Evolutionary conservation across 306 rosid species (phyloP).

Genomic region (Prunus campanulata): DNA sequence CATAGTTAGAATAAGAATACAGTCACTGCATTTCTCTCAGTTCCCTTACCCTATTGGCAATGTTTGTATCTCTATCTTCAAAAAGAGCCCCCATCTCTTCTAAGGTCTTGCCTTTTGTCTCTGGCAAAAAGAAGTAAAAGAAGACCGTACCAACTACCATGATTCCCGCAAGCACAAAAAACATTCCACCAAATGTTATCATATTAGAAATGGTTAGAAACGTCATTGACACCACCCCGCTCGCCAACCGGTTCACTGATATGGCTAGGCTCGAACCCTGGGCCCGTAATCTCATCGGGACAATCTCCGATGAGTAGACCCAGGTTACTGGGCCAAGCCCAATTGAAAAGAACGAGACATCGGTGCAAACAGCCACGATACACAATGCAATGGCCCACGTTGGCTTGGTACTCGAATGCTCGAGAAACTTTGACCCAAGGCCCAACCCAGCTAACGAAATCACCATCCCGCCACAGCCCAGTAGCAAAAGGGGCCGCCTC

Average conservation of each 20-base stretch:
- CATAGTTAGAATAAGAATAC: not conserved
- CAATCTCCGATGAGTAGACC: slow-evolving; percentile 82
- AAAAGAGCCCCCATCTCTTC: slow-evolving; percentile 69
- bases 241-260: slow-evolving; percentile 72
- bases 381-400: slow-evolving; percentile 54
- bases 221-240: slow-evolving; percentile 68
- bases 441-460: slow-evolving; percentile 51
- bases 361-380: slow-evolving; percentile 52
- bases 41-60: slow-evolving; percentile 3
- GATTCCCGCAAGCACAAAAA: slow-evolving; percentile 53
- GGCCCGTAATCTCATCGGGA: slow-evolving; percentile 67
- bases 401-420: slow-evolving; percentile 29
- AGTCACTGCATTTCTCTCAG: not conserved
- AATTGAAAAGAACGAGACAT: slow-evolving; percentile 72
- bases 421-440: slow-evolving; percentile 54
- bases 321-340: slow-evolving; percentile 89
- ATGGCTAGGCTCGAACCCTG: slow-evolving; percentile 66
- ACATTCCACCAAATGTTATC: slow-evolving; percentile 70
- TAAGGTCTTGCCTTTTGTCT: slow-evolving; percentile 77
- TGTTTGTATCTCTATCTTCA: slow-evolving; percentile 32
- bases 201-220: slow-evolving; percentile 52
- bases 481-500: slow-evolving; percentile 66
- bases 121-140: slow-evolving; percentile 64
- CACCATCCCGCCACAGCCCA: slow-evolving; percentile 67
- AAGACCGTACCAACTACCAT: slow-evolving; percentile 53